Conservation (phyloP, 768 basidiomycete genomes). For the Termitomyces sp. region DNA sequence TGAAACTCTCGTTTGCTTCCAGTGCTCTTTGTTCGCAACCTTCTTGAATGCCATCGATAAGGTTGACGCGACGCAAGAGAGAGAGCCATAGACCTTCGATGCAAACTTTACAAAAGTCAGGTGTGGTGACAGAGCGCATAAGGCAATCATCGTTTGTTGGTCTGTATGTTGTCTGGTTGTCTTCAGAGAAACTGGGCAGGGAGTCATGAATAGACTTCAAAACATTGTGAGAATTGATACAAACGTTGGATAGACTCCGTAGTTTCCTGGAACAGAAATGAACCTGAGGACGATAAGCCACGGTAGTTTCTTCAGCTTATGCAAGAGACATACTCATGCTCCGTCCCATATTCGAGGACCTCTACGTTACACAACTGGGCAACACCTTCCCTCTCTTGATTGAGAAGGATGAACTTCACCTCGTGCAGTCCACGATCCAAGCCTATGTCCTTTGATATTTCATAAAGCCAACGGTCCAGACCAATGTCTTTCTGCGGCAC, state of each 20-base stretch:
- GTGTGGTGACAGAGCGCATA: constrained; percentile 67
- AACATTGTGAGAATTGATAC: constrained; percentile 17
- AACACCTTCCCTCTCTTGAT: constrained; percentile 38
- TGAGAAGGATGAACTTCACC: constrained; percentile 51
- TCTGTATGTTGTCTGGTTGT: constrained; percentile 65
- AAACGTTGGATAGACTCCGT: constrained; percentile 72
- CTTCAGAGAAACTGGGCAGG: constrained; percentile 51
- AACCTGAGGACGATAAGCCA: constrained; percentile 40
- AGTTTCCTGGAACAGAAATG: constrained; percentile 47
- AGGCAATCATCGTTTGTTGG: constrained; percentile 82
- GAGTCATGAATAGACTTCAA: not conserved
- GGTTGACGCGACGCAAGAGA: constrained; percentile 50
- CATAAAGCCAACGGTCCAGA: constrained; percentile 74
- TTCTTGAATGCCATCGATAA: constrained; percentile 52
- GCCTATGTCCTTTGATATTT: constrained; percentile 37
- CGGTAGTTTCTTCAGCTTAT: not conserved
- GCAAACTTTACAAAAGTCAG: constrained; percentile 74
- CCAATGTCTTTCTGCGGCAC: constrained; percentile 49
- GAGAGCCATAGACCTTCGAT: constrained; percentile 70
- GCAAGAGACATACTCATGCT: constrained; percentile 29
- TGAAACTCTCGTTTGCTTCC: not conserved
- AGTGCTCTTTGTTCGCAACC: constrained; percentile 25
- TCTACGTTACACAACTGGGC: constrained; percentile 80
- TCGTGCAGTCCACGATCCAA: constrained; percentile 51
- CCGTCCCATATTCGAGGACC: constrained; percentile 65